Conservation (phyloP, 108 stramenopile species). For the Conticribra weissflogii region DNA sequence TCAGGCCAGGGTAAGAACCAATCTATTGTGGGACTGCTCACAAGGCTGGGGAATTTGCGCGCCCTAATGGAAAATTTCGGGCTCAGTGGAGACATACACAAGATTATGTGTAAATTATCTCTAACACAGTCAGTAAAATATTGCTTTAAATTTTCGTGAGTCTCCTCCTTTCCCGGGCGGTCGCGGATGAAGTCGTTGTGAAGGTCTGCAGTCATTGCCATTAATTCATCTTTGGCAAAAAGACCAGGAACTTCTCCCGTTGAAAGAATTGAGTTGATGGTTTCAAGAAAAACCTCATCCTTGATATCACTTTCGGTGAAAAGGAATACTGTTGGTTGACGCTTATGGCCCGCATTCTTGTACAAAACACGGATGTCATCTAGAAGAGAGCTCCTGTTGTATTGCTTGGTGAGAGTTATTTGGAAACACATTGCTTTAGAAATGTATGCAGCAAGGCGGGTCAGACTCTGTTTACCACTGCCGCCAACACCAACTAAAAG, state of each 20-base stretch:
- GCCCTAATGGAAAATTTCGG: constrained; percentile 87
- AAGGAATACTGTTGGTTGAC: constrained; percentile 84
- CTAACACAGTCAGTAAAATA: constrained; percentile 88
- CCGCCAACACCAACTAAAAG: constrained; percentile 91
- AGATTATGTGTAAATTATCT: constrained; percentile 89
- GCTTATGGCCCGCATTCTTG: constrained; percentile 82
- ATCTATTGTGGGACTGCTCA: constrained; percentile 87
- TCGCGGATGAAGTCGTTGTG: constrained; percentile 61
- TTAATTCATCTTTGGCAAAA: constrained; percentile 94
- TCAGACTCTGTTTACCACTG: constrained; percentile 90
- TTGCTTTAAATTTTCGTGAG: constrained; percentile 83
- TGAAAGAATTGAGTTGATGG: constrained; percentile 85
- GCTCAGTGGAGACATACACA: constrained; percentile 95
- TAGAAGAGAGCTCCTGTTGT: constrained; percentile 75
- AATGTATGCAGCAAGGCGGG: constrained; percentile 83
- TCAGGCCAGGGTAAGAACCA: constrained; percentile 95
- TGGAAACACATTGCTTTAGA: constrained; percentile 84
- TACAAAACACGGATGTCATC: constrained; percentile 89
- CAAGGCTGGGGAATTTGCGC: constrained; percentile 88
- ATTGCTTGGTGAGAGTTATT: constrained; percentile 92
- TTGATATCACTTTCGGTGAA: constrained; percentile 94
- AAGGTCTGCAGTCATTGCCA: constrained; percentile 88
- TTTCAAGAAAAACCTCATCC: constrained; percentile 90
- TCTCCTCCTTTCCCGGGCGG: constrained; percentile 84
- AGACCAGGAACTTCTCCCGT: constrained; percentile 91